Base-by-base conservation (phyloP, 78 protist species). In the Thecamonas trahens region DNA sequence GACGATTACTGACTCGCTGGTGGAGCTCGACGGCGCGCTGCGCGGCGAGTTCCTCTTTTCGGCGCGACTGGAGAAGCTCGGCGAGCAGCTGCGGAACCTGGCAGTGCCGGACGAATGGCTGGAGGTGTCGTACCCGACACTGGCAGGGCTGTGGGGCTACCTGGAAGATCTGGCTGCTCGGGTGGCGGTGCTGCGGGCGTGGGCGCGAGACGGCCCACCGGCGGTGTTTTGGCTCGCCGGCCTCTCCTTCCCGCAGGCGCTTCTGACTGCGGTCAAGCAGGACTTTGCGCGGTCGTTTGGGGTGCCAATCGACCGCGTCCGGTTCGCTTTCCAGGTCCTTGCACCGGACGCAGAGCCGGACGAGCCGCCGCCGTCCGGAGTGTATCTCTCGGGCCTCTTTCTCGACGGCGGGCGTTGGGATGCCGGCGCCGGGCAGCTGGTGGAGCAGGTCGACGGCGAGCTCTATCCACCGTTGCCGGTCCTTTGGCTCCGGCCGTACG, bases 341-440 rank as follows among this genome's bases (percentile, higher is more conserved):
- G 52, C 28, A 47, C n/a, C n/a, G 9, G 53, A 39, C 20, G 39
- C 15, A 2, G 39, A 0, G 17, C 8, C 0, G 32, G 24, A 0
- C 5, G 55, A 18, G 11, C 64, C 44, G n/a, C 63, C 75, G 37
- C 61, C 50, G 34, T 61, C 38, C 31, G 94, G 89, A 28, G 74
- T 67, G 22, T 70, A 76, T 61, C 54, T 87, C 47, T 11, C 24
- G 32, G 92, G 92, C 11, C 70, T 87, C 35, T 72, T 28, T 61
- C 52, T 82, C 24, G 92, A 87, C 31, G 88, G 88, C 38, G 85
- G 80, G 24, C 65, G 80, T n/a, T 87, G 88, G 89, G 82, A 72
- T 38, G 9, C 61, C 13, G 39, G 3, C 18, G 5, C 31, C 5
- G 26, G 44, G 5, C 4, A 5, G 29, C 72, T 84, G 15, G 72